Evolutionary conservation across 2,329 filamentous ascomycete species (phyloP).

Genomic region (Aspergillus vadensis): DNA sequence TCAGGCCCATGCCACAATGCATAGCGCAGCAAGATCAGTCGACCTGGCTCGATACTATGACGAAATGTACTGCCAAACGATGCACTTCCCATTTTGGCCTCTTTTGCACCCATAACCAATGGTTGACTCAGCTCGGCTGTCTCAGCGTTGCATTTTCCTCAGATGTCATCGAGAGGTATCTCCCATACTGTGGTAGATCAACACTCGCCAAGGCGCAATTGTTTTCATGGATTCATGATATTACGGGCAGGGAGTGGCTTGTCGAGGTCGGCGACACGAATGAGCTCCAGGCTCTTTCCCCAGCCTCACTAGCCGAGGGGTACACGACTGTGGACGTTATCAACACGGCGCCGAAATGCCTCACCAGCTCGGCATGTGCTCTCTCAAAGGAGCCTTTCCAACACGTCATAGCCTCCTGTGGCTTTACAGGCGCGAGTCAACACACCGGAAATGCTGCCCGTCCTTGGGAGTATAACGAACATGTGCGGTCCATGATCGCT

Average conservation of each 20-base stretch:
- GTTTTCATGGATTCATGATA: conserved; percentile 4
- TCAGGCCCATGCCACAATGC: conserved; percentile 9
- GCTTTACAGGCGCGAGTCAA: conserved; percentile 2
- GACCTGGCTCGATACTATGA: conserved; percentile 3
- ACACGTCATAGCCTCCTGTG: conserved; percentile 9
- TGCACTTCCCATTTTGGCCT: conserved; percentile 3
- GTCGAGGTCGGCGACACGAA: conserved; percentile 10
- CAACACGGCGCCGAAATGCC: not conserved
- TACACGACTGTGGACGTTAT: conserved; percentile 3
- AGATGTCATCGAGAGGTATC: conserved; percentile 3
- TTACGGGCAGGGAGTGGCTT: conserved; percentile 12
- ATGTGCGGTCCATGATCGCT: not conserved
- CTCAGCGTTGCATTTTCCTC: conserved; percentile 4
- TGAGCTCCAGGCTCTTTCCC: conserved; percentile 2
- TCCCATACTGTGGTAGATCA: conserved; percentile 7
- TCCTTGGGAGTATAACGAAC: conserved; percentile 10
- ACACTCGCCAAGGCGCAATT: conserved; percentile 13
- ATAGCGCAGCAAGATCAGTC: conserved; percentile 13
- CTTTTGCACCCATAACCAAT: conserved; percentile 10
- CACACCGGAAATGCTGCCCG: conserved; percentile 10
- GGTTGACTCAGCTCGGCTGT: conserved; percentile 13
- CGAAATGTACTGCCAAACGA: conserved; percentile 2
- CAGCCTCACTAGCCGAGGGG: conserved; percentile 6
- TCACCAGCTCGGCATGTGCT: not conserved
- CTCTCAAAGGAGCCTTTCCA: conserved; percentile 5